Evolutionary conservation across 306 rosid species (phyloP).

Genomic region (Sophora flavescens): DNA sequence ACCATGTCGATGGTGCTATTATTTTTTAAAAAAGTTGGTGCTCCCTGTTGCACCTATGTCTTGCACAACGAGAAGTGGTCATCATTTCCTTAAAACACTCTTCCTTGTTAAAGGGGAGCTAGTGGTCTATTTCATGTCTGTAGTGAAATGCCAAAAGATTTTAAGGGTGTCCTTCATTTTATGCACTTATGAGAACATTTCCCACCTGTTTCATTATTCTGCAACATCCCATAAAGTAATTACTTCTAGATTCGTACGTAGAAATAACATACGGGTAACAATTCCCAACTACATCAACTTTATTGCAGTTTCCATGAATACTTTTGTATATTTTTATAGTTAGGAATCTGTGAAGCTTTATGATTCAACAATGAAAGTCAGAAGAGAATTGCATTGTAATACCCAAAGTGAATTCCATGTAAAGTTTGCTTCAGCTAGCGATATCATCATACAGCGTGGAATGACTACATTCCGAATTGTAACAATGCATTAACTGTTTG

Average conservation of each 20-base stretch:
- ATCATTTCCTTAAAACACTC: conserved; percentile 10
- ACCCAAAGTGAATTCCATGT: neutral
- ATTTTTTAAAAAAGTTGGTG: neutral
- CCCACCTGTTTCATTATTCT: conserved; percentile 6
- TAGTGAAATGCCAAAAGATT: neutral
- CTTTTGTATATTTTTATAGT: neutral
- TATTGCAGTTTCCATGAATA: neutral
- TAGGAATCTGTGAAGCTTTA: conserved; percentile 5
- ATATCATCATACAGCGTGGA: neutral
- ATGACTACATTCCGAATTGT: conserved; percentile 5
- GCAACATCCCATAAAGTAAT: neutral
- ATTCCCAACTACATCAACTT: neutral
- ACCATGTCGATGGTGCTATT: neutral
- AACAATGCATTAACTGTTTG: neutral
- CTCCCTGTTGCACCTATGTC: neutral
- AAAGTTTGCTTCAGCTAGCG: neutral
- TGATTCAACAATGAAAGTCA: neutral
- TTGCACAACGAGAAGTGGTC: neutral
- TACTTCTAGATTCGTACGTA: neutral
- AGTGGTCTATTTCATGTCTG: neutral
- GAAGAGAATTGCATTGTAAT: neutral
- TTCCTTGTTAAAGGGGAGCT: neutral
- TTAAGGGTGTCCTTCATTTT: neutral
- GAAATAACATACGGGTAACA: neutral
- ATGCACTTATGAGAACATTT: neutral